A percentile compares a stretch with the other conserved stretches of the same genome.
Evolutionary conservation across 768 basidiomycete genomes (phyloP).

Genomic region (Suillus hirtellus): DNA sequence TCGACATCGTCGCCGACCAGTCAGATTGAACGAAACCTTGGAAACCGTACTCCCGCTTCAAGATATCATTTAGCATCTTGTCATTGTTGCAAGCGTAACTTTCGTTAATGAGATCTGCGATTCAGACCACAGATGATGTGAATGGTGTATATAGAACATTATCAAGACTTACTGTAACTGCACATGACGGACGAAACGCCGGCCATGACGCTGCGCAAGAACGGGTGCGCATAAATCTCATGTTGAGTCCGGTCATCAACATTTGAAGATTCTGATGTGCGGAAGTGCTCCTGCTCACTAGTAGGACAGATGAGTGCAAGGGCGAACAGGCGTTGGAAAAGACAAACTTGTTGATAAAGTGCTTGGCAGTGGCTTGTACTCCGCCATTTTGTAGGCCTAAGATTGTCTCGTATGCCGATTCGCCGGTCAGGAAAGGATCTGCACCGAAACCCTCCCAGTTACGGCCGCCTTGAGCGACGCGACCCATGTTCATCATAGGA

Average conservation of each 20-base stretch:
- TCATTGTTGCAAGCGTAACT: conserved; percentile 78
- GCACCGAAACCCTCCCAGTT: conserved; percentile 91
- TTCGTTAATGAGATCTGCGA: conserved; percentile 61
- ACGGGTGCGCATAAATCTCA: conserved; percentile 72
- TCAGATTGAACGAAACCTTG: conserved; percentile 80
- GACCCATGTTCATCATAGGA: conserved; percentile 81
- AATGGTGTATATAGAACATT: conserved; percentile 1
- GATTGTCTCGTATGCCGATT: conserved; percentile 73
- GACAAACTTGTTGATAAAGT: conserved; percentile 63
- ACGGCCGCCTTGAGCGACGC: conserved; percentile 68
- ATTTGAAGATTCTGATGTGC: conserved; percentile 58
- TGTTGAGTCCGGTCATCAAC: conserved; percentile 81
- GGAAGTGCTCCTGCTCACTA: conserved; percentile 70
- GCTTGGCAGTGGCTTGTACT: conserved; percentile 80
- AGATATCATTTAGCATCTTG: conserved; percentile 67
- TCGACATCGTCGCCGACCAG: conserved; percentile 67
- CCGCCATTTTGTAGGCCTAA: conserved; percentile 72
- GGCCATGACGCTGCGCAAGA: conserved; percentile 70
- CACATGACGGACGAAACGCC: conserved; percentile 77
- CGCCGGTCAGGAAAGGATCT: conserved; percentile 79
- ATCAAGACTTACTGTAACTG: conserved; percentile 56
- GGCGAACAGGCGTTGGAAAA: too few species aligned
- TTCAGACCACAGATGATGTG: conserved; percentile 9
- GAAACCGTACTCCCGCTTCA: conserved; percentile 76
- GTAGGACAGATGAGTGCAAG: conserved; percentile 22